A percentile compares a stretch with the other conserved stretches of the same genome.
Conservation (phyloP, 2,329 filamentous ascomycete species). For the Stagonosporopsis rhizophila region DNA sequence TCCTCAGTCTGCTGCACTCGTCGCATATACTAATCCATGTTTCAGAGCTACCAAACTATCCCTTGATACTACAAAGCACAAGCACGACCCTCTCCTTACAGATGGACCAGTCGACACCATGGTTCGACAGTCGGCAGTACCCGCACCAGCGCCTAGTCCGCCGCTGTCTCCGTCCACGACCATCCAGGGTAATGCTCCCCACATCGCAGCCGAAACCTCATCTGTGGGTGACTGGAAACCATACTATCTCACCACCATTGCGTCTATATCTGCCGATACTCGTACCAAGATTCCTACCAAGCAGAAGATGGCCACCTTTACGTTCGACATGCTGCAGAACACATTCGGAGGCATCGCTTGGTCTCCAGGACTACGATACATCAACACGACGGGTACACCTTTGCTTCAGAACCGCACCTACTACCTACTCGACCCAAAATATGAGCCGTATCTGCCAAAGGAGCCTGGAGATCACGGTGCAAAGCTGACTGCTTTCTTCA, state of each 20-base stretch:
- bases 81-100: slow-evolving; percentile 23
- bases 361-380: slow-evolving; percentile 52
- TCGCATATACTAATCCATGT: not conserved
- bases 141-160: slow-evolving; percentile 18
- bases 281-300: slow-evolving; percentile 30
- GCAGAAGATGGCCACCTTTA: slow-evolving; percentile 45
- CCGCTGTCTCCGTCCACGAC: slow-evolving; percentile 19
- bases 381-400: slow-evolving; percentile 29
- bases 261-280: slow-evolving; percentile 17
- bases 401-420: slow-evolving; percentile 49
- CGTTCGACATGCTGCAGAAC: slow-evolving; percentile 47
- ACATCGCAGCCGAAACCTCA: slow-evolving; percentile 13
- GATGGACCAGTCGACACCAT: slow-evolving; percentile 32
- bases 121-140: slow-evolving; percentile 3
- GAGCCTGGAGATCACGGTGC: slow-evolving; percentile 54
- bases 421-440: slow-evolving; percentile 49
- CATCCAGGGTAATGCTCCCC: slow-evolving; percentile 1
- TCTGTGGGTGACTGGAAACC: slow-evolving; percentile 48
- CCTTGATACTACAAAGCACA: slow-evolving; percentile 9
- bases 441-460: slow-evolving; percentile 53
- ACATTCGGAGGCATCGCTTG: slow-evolving; percentile 49
- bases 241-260: slow-evolving; percentile 44
- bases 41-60: slow-evolving; percentile 5
- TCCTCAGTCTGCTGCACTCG: no score
- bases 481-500: slow-evolving; percentile 57